These are phyloP conservation scores for Candida sojae DNA, from an alignment of 1,139 yeast species.

Conservation along the genomic window DNA sequence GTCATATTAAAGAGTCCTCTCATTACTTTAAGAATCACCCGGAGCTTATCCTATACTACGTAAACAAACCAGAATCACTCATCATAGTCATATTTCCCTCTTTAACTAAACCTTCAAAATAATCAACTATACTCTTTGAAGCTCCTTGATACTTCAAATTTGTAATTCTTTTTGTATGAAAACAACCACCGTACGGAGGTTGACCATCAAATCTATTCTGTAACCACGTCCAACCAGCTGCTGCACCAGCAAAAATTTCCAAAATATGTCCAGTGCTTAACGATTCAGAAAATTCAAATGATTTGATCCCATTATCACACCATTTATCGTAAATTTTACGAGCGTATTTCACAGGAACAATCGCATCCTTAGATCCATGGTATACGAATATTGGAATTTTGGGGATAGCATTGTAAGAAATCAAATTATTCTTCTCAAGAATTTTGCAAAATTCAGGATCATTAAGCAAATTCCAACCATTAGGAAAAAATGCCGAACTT, in stretches of 20 bases:
- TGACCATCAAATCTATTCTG: conserved; percentile 9
- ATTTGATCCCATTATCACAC: conserved; percentile 32
- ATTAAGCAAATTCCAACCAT: conserved; percentile 20
- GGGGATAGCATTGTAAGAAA: conserved; percentile 19
- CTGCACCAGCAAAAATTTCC: conserved; percentile 28
- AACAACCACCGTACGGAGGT: conserved; percentile 12
- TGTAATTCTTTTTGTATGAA: conserved; percentile 6
- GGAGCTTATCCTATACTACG: no score
- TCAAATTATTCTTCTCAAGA: conserved; percentile 24
- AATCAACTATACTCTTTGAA: neutral
- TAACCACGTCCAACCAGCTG: conserved; percentile 34
- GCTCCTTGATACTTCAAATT: conserved; percentile 11
- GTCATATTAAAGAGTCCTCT: no score
- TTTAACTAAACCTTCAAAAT: neutral
- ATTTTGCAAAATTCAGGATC: conserved; percentile 16
- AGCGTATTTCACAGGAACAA: conserved; percentile 29
- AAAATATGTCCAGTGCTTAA: conserved; percentile 27
- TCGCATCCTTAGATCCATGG: conserved; percentile 31
- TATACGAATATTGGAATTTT: conserved; percentile 35
- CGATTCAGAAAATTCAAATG: conserved; percentile 30
- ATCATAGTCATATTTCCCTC: neutral
- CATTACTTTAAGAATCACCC: no score
- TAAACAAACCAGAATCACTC: neutral
- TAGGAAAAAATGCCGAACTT: conserved; percentile 13
- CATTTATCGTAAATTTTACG: conserved; percentile 27